Percentiles rank a stretch among this genome's conserved stretches.
Evolutionary conservation across 2,329 filamentous ascomycete genomes (phyloP).

Genomic region (Neonectria ditissima): DNA sequence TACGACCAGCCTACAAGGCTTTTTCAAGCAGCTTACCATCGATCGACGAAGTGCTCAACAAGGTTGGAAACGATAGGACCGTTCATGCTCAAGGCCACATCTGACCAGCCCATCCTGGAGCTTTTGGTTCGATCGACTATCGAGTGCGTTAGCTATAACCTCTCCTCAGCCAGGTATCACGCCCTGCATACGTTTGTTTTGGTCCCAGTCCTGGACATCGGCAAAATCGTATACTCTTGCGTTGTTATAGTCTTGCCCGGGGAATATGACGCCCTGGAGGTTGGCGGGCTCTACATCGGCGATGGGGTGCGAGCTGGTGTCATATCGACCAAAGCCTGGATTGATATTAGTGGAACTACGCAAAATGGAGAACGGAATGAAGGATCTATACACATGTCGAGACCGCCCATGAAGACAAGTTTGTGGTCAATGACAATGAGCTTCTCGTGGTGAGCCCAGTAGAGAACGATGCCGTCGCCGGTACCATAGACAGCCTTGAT

Average conservation of each 20-base stretch:
- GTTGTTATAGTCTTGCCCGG: slow-evolving; percentile 94
- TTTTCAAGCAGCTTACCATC: slow-evolving; percentile 68
- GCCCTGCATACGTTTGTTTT: slow-evolving; percentile 74
- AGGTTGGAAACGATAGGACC: slow-evolving; percentile 83
- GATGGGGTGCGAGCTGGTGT: slow-evolving; percentile 85
- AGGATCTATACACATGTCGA: slow-evolving; percentile 75
- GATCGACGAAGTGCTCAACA: slow-evolving; percentile 81
- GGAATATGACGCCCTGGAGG: slow-evolving; percentile 81
- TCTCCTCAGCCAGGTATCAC: not conserved
- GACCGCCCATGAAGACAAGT: slow-evolving; percentile 88
- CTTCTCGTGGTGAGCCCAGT: slow-evolving; percentile 96
- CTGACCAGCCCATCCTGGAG: slow-evolving; percentile 93
- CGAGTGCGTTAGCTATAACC: not conserved
- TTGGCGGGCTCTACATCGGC: slow-evolving; percentile 85
- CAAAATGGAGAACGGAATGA: not conserved
- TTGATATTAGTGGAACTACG: slow-evolving; percentile 36
- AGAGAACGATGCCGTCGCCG: slow-evolving; percentile 83
- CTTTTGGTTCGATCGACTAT: slow-evolving; percentile 79
- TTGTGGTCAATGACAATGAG: slow-evolving; percentile 84
- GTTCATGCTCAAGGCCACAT: slow-evolving; percentile 80
- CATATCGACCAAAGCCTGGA: slow-evolving; percentile 83
- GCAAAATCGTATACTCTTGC: slow-evolving; percentile 85
- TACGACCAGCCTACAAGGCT: slow-evolving; percentile 14
- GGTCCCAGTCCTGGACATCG: slow-evolving; percentile 81
- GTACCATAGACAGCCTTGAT: slow-evolving; percentile 85